Evolutionary conservation across 192 early-diverging fungal species (phyloP).

Genomic region (Piromyces finnis): DNA sequence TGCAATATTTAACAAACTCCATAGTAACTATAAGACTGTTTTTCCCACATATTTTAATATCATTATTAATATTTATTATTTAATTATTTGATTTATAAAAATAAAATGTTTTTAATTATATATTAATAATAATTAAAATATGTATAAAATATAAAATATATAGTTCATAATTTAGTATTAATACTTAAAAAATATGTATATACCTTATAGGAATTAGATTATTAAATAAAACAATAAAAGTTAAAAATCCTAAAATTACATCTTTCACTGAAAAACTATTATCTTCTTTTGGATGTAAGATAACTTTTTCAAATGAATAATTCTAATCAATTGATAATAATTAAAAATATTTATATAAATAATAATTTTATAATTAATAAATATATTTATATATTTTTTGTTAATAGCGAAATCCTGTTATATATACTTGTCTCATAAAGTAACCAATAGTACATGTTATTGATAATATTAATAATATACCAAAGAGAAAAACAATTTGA

Average conservation of each 20-base stretch:
- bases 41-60: too few relatives aligned
- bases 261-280: not conserved
- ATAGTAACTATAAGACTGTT: slow-evolving; percentile 86
- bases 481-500: slow-evolving; percentile 84
- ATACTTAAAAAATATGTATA: not conserved
- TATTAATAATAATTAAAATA: not conserved
- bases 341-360: not conserved
- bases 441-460: slow-evolving; percentile 71
- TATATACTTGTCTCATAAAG: not conserved
- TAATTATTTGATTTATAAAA: too few relatives aligned
- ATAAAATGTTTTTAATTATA: too few relatives aligned
- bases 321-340: not conserved
- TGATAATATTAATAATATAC: slow-evolving; percentile 66
- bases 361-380: not conserved
- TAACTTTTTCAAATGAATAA: not conserved
- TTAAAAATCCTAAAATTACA: slow-evolving; percentile 19
- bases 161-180: too few relatives aligned
- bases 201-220: slow-evolving; percentile 92
- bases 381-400: too few relatives aligned
- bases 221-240: slow-evolving; percentile 96
- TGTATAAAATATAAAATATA: not conserved
- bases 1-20: slow-evolving; percentile 92
- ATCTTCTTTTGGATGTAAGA: not conserved
- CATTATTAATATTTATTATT: too few relatives aligned
- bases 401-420: too few relatives aligned